Evolutionary conservation across 129 eudicot species (phyloP), one percentile per base, ranked within the genome.

Genomic region (Solidago caesia): DNA sequence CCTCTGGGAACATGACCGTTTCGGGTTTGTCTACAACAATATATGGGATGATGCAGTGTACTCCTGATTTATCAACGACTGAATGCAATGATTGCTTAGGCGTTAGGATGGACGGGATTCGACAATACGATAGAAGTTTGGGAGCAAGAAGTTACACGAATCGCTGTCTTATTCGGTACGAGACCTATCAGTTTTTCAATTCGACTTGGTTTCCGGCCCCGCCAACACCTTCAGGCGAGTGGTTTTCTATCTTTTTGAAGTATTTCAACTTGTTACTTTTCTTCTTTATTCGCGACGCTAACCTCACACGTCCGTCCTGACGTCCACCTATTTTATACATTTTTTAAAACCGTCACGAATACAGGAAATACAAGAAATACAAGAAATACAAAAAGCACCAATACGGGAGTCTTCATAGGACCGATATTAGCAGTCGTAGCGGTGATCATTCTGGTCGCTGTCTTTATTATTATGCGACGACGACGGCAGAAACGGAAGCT

Each of bases 41-140:
- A 4, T 90, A 58, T 49, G 84, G 77, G 6, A 65, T 80, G 29
- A 75, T 72, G 67, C 94, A 90, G 83, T 90, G 96, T 78, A 84
- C 87, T 7, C 93, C 93, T 8, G 97, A 90, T 69, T 62, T 90
- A 16, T 51, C 86, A 6, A n/a, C 27, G 0, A 49, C 13, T 5
- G 68, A 76, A 48, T 88, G 91, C 68, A 29, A 12, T 5, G 5
- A 41, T 12, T 90, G 97, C 52, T 71, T 81, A 13, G 55, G 57
- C 2, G 12, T 1, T 2, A 80, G 81, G 1, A 42, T 64, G 12
- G 16, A 5, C 1, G 5, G 3, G 1, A 11, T 84, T 27, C 67
- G 74, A n/a, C 4, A 0, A 0, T 82, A 79, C 21, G 52, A 52
- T n/a, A 75, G 78, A 14, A 27, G 58, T 6, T 29, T 11, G 15